phyloP scores from a whole-genome alignment of 352 stramenopile genomes.

The Plasmopara muralis region DNA sequence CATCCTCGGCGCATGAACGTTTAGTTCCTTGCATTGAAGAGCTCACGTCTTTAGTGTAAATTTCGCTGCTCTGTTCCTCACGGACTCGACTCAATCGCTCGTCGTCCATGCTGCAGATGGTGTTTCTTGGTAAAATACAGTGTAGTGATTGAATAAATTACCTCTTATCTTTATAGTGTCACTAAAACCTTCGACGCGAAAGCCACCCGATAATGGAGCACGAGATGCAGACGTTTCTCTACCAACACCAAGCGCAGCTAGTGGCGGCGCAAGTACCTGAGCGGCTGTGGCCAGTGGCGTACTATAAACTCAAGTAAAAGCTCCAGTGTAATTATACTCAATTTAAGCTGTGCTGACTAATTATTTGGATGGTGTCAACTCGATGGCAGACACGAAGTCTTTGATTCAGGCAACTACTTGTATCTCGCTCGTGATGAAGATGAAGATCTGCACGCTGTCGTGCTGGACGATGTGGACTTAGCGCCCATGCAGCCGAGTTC shows the following conservation, averaged over 20 bases:
- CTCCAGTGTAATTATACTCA: neutral
- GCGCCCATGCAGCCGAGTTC: slow-evolving; percentile 26
- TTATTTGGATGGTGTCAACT: neutral
- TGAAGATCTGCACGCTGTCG: slow-evolving; percentile 37
- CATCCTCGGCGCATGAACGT: slow-evolving; percentile 13
- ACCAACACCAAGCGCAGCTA: slow-evolving; percentile 39
- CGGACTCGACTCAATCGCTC: neutral
- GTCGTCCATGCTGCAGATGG: slow-evolving; percentile 13
- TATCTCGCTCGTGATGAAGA: slow-evolving; percentile 42
- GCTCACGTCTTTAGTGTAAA: slow-evolving; percentile 21
- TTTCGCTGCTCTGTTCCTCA: slow-evolving; percentile 5
- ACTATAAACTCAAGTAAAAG: slow-evolving; percentile 47
- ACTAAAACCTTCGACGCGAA: neutral
- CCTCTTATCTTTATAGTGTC: neutral
- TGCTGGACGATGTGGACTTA: slow-evolving; percentile 39
- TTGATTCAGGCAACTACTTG: slow-evolving; percentile 44
- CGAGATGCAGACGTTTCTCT: slow-evolving; percentile 39
- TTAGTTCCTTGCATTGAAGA: slow-evolving; percentile 17
- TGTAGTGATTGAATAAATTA: neutral
- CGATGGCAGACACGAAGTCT: slow-evolving; percentile 29
- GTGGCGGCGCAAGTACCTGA: slow-evolving; percentile 31
- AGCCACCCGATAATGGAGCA: slow-evolving; percentile 16
- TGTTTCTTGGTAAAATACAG: no score
- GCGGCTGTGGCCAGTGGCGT: slow-evolving; percentile 35
- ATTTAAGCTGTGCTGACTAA: slow-evolving; percentile 1